A percentile compares a stretch with the other conserved stretches of the same genome.
Evolutionary conservation across 2,329 filamentous ascomycete species (phyloP).

Genomic region (Monilinia laxa): DNA sequence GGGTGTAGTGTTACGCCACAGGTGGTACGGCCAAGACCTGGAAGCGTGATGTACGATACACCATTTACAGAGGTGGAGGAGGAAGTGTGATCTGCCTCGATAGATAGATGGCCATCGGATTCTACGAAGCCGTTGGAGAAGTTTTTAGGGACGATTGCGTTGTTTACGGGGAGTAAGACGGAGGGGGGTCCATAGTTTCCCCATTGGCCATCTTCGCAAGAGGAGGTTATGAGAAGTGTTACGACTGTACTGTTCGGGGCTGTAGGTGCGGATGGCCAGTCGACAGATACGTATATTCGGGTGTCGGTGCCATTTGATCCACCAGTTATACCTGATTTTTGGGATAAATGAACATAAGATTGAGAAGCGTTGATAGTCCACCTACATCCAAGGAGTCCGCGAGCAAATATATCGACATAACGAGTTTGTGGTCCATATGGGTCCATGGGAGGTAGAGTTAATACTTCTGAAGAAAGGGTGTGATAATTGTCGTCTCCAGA

Average conservation of each 20-base stretch:
- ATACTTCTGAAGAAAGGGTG: conserved; percentile 52
- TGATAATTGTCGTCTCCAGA: conserved; percentile 67
- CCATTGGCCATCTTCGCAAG: conserved; percentile 43
- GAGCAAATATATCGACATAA: conserved; percentile 64
- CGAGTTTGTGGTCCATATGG: conserved; percentile 55
- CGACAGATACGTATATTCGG: conserved; percentile 54
- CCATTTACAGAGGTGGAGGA: conserved; percentile 45
- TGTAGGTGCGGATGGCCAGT: conserved; percentile 51
- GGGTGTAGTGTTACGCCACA: conserved; percentile 59
- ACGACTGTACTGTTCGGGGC: conserved; percentile 47
- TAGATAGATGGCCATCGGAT: conserved; percentile 56
- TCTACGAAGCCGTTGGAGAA: conserved; percentile 62
- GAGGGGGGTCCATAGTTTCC: conserved; percentile 48
- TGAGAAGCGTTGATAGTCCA: conserved; percentile 52
- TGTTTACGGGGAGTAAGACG: conserved; percentile 56
- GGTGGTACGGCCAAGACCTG: conserved; percentile 56
- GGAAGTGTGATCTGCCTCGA: conserved; percentile 52
- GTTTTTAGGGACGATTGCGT: conserved; percentile 48
- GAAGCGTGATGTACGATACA: conserved; percentile 51
- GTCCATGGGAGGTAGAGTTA: conserved; percentile 57
- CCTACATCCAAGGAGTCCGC: conserved; percentile 52
- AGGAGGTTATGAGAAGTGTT: conserved; percentile 53
- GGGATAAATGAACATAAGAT: conserved; percentile 53
- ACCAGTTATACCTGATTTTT: conserved; percentile 51
- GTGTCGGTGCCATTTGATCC: conserved; percentile 50